A percentile compares a stretch with the other conserved stretches of the same genome.
Conservation (phyloP, 1,139 yeast species). For the Candida pseudocylindracea region DNA sequence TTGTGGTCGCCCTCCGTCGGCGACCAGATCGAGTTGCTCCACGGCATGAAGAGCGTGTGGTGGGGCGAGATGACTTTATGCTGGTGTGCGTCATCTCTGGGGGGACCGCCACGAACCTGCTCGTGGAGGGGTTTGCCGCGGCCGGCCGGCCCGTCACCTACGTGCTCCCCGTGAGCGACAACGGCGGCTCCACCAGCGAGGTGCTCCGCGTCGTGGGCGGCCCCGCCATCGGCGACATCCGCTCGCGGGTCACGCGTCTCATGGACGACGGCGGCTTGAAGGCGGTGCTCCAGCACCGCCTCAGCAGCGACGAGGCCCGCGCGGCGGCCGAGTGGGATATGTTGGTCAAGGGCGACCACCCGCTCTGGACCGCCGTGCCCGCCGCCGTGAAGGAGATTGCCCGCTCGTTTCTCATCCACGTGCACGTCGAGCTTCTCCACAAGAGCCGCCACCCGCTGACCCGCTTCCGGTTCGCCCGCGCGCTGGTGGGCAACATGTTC, state of each 20-base stretch:
- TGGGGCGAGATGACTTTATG: not conserved
- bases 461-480: slow-evolving; percentile 50
- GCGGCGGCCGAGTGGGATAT: slow-evolving; percentile 55
- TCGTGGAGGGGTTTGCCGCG: slow-evolving; percentile 24
- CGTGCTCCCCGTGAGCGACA: slow-evolving; percentile 70
- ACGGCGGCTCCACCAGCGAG: slow-evolving; percentile 91
- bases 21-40: too few species aligned
- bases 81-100: slow-evolving; percentile 27
- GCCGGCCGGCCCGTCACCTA: slow-evolving; percentile 27
- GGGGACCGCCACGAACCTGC: slow-evolving; percentile 55
- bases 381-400: slow-evolving; percentile 51
- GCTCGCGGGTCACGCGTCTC: slow-evolving; percentile 61
- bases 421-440: slow-evolving; percentile 57
- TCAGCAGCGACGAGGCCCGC: slow-evolving; percentile 22
- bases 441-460: slow-evolving; percentile 25
- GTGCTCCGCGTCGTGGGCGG: slow-evolving; percentile 80
- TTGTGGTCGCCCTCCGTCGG: too few species aligned
- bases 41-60: too few species aligned
- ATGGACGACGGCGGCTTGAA: slow-evolving; percentile 25
- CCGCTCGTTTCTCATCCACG: slow-evolving; percentile 57
- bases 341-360: slow-evolving; percentile 63
- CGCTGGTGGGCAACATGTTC: slow-evolving; percentile 71
- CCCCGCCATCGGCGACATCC: slow-evolving; percentile 83
- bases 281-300: slow-evolving; percentile 33
- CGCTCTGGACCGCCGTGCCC: slow-evolving; percentile 38